Evolutionary conservation across 2,329 filamentous ascomycete genomes (phyloP), one percentile per base, ranked within the genome.

Genomic region (Rhynchosporium secalis): DNA sequence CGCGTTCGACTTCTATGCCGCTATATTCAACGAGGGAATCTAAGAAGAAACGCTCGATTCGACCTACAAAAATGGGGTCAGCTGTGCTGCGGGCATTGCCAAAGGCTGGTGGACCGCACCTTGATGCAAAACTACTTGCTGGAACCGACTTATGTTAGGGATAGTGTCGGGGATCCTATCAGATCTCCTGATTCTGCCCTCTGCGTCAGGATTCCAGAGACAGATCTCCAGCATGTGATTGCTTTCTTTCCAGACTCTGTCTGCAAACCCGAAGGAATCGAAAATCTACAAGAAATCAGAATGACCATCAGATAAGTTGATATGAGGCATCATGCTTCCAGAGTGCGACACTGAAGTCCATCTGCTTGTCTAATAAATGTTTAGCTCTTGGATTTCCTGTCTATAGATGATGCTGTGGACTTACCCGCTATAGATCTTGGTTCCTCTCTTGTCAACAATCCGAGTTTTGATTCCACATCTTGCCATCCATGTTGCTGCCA

Each of bases 101-200:
- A 33, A 51, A 28, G 31, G 12, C 5, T 31, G n/a, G 3, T n/a
- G n/a, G 15, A 8, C 20, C n/a, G 15, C 26, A 63, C 87, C 89
- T 74, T 92, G 89, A 68, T 90, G 88, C 45, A 92, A 73, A 3
- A 89, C 84, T 3, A 86, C 82, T 70, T 91, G 83, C 60, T 85
- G 83, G 66, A 88, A 89, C 4, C 82, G 80, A 28, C 81, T 86
- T 56, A 88, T 77, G 0, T 84, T 85, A 0, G 81, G 79, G 51
- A 84, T 83, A 0, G 83, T 87, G 72, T 90, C 86, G 0, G 83
- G 80, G 20, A 88, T 85, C 48, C 84, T 80, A 56, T 85, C 86
- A 33, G 79, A 84, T 46, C 86, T 80, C 51, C 77, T 76, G 58
- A 91, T 80, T 0, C 76, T 72, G 1, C 86, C 86, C 41, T 85